Base-by-base conservation (phyloP, 192 early-diverging fungal genomes). In the Podila clonocystis region DNA sequence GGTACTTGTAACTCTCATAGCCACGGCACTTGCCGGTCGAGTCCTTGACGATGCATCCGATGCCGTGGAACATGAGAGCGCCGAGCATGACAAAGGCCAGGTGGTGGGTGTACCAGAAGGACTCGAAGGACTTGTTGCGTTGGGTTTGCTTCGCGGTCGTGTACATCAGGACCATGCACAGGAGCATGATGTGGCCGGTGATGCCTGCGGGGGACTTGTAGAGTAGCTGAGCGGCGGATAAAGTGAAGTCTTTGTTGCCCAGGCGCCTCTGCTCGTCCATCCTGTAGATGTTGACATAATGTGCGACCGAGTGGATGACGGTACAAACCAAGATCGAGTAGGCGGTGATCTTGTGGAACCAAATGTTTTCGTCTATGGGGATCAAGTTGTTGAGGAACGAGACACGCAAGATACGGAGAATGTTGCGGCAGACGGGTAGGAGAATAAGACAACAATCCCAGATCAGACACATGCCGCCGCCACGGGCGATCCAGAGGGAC, bases 21-120 rank as follows among this genome's bases (percentile, higher is more conserved):
- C 80, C 80, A 65, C 76, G 69, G 67, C 84, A 84, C 26, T 26
- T 33, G 8, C 76, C 76, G 28, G 60, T 15, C 34, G 50, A 7
- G 57, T 85, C 66, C 67, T 72, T 85, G 61, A 90, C 85, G 66
- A 89, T 85, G 67, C 79, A 87, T 60, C 87, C 88, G 48, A 79
- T 69, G 29, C 86, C 86, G 70, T 96, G 94, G 65, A 94, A 85
- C 80, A 93, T 91, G 61, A 94, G 76, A 22, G 80, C 72, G 7
- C 88, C 70, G 26, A 91, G 76, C 82, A 91, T 88, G 67, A 88
- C 87, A 19, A 89, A 87, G n/a, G 93, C 77, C 45, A 91, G 87
- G 72, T 96, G 93, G 79, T 96, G 94, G 9, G 88, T 88, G 75
- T 87, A 93, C 87, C 93, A 94, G 69, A 96, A 95, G 50, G 90